A percentile compares a stretch with the other conserved stretches of the same genome.
These are phyloP conservation scores for Lipomyces oligophaga DNA, from an alignment of 805 yeast genomes.

Conservation along the genomic window DNA sequence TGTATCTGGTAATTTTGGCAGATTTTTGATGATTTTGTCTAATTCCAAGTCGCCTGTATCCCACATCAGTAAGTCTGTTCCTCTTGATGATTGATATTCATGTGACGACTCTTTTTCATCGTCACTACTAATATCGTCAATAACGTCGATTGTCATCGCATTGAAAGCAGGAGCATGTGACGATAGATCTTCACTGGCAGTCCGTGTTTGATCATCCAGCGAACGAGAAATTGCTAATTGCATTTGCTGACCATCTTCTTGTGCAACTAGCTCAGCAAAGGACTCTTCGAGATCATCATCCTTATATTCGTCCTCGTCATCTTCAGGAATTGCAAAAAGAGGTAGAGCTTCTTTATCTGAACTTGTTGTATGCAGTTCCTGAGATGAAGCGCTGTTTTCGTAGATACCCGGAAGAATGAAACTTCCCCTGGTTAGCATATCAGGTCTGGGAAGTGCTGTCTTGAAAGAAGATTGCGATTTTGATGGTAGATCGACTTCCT, in stretches of 20 bases:
- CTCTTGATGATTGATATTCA: conserved; percentile 8
- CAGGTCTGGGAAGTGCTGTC: conserved; percentile 9
- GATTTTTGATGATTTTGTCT: conserved; percentile 8
- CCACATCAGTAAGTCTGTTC: conserved; percentile 19
- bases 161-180: too few relatives aligned
- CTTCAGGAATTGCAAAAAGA: too few relatives aligned
- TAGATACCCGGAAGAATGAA: conserved; percentile 15
- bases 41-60: conserved; percentile 15
- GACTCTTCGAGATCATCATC: background rate
- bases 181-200: too few relatives aligned
- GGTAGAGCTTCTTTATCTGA: background rate
- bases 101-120: conserved; percentile 4
- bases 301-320: background rate
- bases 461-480: background rate
- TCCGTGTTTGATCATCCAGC: too few relatives aligned
- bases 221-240: too few relatives aligned
- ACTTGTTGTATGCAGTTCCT: background rate
- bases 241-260: background rate
- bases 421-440: conserved; percentile 11
- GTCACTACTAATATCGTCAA: background rate
- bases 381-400: conserved; percentile 17
- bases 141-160: background rate
- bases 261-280: background rate
- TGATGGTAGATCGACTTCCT: conserved; percentile 53
- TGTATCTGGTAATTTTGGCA: conserved; percentile 14